Conservation (phyloP, 2,329 filamentous ascomycete genomes). For the Domatiomyces globalis region DNA sequence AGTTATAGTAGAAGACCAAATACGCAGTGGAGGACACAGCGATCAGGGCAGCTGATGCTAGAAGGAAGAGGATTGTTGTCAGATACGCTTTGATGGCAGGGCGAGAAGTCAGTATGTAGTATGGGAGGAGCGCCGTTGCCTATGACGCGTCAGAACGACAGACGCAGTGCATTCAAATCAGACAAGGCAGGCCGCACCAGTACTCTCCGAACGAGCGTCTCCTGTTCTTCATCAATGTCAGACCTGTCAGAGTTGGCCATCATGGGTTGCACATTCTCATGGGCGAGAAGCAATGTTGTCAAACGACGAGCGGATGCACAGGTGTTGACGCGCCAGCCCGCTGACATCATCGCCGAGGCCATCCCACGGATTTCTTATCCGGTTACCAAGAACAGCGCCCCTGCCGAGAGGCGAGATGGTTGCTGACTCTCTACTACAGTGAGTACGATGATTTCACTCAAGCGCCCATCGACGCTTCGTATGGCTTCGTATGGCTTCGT, state of each 20-base stretch:
- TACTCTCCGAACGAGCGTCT: slow-evolving; percentile 5
- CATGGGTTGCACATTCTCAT: neutral
- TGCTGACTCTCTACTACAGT: too few species aligned
- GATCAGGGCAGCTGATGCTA: slow-evolving; percentile 41
- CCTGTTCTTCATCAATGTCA: slow-evolving; percentile 3
- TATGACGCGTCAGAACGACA: slow-evolving; percentile 21
- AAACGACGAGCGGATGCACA: neutral
- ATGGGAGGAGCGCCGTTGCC: slow-evolving; percentile 40
- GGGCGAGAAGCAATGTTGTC: neutral
- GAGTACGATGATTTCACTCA: too few species aligned
- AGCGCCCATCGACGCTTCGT: too few species aligned
- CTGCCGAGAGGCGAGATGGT: too few species aligned
- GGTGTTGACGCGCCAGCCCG: neutral
- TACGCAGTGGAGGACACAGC: slow-evolving; percentile 47
- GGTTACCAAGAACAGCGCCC: too few species aligned
- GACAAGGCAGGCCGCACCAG: slow-evolving; percentile 9
- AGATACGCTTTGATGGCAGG: slow-evolving; percentile 51
- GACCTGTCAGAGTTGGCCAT: neutral
- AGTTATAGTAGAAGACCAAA: slow-evolving; percentile 52
- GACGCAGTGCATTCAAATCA: neutral
- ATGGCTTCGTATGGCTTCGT: too few species aligned
- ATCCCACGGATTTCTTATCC: neutral
- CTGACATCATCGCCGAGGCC: neutral
- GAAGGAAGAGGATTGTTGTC: slow-evolving; percentile 40
- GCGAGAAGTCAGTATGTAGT: slow-evolving; percentile 45